Evolutionary conservation across 202 grass and related monocot species (phyloP).

Genomic region (Saccharum hybrid): DNA sequence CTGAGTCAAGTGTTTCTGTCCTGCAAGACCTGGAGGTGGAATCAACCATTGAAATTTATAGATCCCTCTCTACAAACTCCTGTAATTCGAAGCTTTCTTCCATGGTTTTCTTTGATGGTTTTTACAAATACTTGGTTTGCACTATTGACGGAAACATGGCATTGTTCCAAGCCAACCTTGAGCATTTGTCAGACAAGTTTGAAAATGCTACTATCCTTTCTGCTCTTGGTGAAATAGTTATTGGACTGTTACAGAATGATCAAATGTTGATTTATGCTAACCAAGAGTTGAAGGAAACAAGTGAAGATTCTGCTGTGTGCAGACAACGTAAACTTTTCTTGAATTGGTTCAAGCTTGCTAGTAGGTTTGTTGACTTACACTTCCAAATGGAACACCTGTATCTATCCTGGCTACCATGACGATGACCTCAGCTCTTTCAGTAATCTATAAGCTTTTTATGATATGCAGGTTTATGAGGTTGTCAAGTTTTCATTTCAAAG

Average conservation of each 20-base stretch:
- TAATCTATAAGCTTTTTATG: conserved; percentile 15
- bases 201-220: conserved; percentile 50
- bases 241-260: conserved; percentile 52
- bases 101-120: conserved; percentile 50
- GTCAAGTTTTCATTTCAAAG: conserved; percentile 43
- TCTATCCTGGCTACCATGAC: conserved; percentile 3
- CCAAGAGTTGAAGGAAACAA: conserved; percentile 27
- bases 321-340: conserved; percentile 31
- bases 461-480: conserved; percentile 64
- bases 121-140: conserved; percentile 53
- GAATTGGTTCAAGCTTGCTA: conserved; percentile 55
- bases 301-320: conserved; percentile 10
- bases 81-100: conserved; percentile 38
- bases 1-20: not conserved
- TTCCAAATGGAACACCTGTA: conserved; percentile 6
- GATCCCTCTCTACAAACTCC: conserved; percentile 48
- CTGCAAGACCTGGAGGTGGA: conserved; percentile 39
- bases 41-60: conserved; percentile 46
- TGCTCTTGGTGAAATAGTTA: conserved; percentile 56
- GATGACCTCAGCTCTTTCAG: conserved; percentile 10
- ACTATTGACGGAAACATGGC: conserved; percentile 59
- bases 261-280: conserved; percentile 37
- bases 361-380: conserved; percentile 52
- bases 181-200: conserved; percentile 48
- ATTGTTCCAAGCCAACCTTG: conserved; percentile 40